Base-by-base conservation (phyloP, 352 stramenopile species). In the Phytophthora kernoviae region DNA sequence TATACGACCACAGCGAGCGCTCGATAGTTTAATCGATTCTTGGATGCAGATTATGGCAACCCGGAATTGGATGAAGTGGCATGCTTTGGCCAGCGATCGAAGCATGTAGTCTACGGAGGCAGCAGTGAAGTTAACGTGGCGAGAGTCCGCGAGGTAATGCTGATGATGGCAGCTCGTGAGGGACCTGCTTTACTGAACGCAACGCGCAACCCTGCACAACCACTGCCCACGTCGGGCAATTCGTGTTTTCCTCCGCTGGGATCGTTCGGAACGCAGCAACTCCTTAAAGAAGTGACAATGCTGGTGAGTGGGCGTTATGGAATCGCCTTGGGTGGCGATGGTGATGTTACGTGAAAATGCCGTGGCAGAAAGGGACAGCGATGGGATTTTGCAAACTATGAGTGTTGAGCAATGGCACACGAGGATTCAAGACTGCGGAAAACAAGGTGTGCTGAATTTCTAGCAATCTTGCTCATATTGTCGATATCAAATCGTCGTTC, bases 191-290 rank as follows among this genome's bases (percentile, higher is more conserved):
- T 47, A 37, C 34, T 18, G 7, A 41, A 2, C 21, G 54, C 9
- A 51, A 12, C n/a, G 20, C 52, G 20, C 36, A 57, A 20, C 9
- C 15, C 5, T 67, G 51, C 18, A 53, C 18, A 12, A 4, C 11
- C 26, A 36, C 26, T 17, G 44, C 17, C 17, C 24, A 37, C 4
- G 50, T 57, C 1, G 43, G 43, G 3, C 2, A 50, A 24, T 67
- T 62, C n/a, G 44, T 45, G 6, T 46, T 67, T 21, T 61, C 58
- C 18, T 43, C 58, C 15, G 20, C 50, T 41, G 58, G 44, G 2
- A 51, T 67, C 17, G 7, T 52, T 52, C 45, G 41, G 8, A 18
- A 44, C n/a, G 43, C 48, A 30, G 46, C 55, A 15, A 32, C 55
- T 14, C 45, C 45, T 24, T 57, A n/a, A 50, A 17, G 46, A 5